A percentile compares a stretch with the other conserved stretches of the same genome.
These are phyloP conservation scores for Termitomyces titanicus DNA, from an alignment of 768 basidiomycete genomes.

Conservation along the genomic window DNA sequence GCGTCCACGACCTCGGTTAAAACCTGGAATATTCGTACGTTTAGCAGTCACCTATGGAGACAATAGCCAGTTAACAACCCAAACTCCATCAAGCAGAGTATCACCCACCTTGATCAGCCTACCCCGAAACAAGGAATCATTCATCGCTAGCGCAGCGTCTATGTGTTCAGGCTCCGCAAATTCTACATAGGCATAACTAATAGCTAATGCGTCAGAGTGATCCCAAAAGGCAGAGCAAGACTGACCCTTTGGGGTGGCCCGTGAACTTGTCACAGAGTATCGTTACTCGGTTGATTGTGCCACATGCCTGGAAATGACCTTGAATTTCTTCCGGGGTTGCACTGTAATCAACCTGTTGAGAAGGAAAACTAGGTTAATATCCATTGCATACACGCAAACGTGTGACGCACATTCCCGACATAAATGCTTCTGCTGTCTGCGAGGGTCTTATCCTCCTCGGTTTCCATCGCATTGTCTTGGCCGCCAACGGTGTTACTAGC, in stretches of 20 bases:
- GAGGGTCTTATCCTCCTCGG: slow-evolving; percentile 79
- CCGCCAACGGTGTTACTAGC: slow-evolving; percentile 44
- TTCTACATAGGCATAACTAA: slow-evolving; percentile 96
- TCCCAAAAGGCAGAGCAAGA: not conserved
- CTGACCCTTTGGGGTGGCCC: slow-evolving; percentile 96
- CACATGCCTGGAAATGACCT: slow-evolving; percentile 94
- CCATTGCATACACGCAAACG: slow-evolving; percentile 10
- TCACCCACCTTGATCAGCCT: slow-evolving; percentile 78
- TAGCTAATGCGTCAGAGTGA: not conserved
- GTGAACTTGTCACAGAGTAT: slow-evolving; percentile 99
- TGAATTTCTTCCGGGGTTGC: slow-evolving; percentile 99
- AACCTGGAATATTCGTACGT: slow-evolving; percentile 93
- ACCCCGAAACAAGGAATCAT: slow-evolving; percentile 94
- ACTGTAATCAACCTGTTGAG: slow-evolving; percentile 85
- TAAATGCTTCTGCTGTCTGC: slow-evolving; percentile 89
- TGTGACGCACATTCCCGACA: slow-evolving; percentile 86
- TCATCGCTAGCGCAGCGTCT: slow-evolving; percentile 86
- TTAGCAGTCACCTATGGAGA: slow-evolving; percentile 81
- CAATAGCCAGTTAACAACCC: not conserved
- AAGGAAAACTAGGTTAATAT: not conserved
- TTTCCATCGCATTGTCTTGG: slow-evolving; percentile 56
- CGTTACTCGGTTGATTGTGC: slow-evolving; percentile 97
- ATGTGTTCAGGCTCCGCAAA: slow-evolving; percentile 93
- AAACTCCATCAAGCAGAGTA: not conserved
- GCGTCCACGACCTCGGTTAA: slow-evolving; percentile 78